phyloP scores from a whole-genome alignment of 768 basidiomycete species.

The Lepiota venenata region DNA sequence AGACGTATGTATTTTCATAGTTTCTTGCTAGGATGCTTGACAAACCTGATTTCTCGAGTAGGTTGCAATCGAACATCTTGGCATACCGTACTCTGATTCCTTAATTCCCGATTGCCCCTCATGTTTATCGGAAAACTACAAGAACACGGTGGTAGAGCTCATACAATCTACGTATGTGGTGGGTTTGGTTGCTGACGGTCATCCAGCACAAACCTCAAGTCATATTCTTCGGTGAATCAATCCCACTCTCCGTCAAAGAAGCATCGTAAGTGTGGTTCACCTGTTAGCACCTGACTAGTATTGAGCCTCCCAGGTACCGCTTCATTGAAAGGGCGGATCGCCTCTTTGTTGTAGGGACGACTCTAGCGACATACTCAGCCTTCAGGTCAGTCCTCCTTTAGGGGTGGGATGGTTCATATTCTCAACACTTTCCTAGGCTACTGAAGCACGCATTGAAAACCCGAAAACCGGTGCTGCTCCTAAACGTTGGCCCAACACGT shows the following conservation, averaged over 20 bases:
- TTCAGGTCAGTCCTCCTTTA: slow-evolving; percentile 54
- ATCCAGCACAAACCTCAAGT: slow-evolving; percentile 75
- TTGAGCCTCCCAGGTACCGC: slow-evolving; percentile 39
- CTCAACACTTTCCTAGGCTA: slow-evolving; percentile 41
- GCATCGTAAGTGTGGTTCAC: slow-evolving; percentile 54
- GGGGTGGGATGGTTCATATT: neutral
- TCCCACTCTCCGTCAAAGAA: slow-evolving; percentile 58
- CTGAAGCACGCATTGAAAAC: slow-evolving; percentile 76
- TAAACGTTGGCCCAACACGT: slow-evolving; percentile 88
- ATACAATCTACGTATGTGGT: neutral
- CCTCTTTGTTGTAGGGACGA: slow-evolving; percentile 83
- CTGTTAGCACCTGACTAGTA: neutral
- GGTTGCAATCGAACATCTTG: slow-evolving; percentile 73
- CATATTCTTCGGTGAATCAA: slow-evolving; percentile 90
- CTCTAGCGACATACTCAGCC: slow-evolving; percentile 90
- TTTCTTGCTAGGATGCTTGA: neutral
- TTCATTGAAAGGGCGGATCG: slow-evolving; percentile 60
- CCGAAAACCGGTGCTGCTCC: slow-evolving; percentile 72
- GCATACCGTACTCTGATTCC: slow-evolving; percentile 74
- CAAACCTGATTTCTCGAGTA: slow-evolving; percentile 23
- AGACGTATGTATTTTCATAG: slow-evolving; percentile 53
- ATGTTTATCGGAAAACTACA: slow-evolving; percentile 57
- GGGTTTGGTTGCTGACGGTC: neutral
- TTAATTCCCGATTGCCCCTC: slow-evolving; percentile 72
- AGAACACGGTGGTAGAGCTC: slow-evolving; percentile 54